These are phyloP conservation scores for Blastocystis sp. DNA, from an alignment of 352 stramenopile genomes.

Conservation along the genomic window DNA sequence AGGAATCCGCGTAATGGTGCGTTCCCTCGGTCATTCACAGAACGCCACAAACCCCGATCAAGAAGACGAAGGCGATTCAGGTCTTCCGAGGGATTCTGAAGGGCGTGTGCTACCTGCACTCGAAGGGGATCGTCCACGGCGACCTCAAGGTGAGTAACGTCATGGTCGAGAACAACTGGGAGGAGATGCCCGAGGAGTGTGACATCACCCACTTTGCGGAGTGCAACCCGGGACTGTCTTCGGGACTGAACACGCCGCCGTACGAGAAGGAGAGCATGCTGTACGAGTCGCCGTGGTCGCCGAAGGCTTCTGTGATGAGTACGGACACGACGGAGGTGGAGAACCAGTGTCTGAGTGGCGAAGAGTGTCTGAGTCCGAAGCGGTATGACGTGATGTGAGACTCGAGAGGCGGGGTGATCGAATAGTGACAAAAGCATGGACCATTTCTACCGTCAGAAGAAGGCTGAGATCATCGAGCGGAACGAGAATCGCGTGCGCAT, in stretches of 20 bases:
- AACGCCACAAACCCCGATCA: conserved; percentile 32
- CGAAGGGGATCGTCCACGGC: conserved; percentile 91
- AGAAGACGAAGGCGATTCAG: conserved; percentile 40
- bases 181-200: conserved; percentile 2
- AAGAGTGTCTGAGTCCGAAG: background rate
- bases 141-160: conserved; percentile 94
- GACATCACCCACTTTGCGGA: background rate
- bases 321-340: background rate
- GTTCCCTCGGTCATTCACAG: background rate
- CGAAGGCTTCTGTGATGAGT: background rate
- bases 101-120: conserved; percentile 93
- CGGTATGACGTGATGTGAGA: background rate
- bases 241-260: background rate
- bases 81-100: conserved; percentile 79
- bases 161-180: conserved; percentile 79
- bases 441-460: conserved; percentile 10
- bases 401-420: background rate
- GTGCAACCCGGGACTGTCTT: background rate
- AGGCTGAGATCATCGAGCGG: conserved; percentile 11
- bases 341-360: background rate
- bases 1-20: conserved; percentile 26
- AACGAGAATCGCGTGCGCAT: conserved; percentile 68
- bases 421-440: conserved; percentile 37
- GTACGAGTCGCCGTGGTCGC: conserved; percentile 46
- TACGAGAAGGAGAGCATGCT: background rate